A percentile compares a stretch with the other conserved stretches of the same genome.
These are phyloP conservation scores for Aspergillus nidulans DNA, from an alignment of 495 filamentous ascomycete species.

Conservation along the genomic window DNA sequence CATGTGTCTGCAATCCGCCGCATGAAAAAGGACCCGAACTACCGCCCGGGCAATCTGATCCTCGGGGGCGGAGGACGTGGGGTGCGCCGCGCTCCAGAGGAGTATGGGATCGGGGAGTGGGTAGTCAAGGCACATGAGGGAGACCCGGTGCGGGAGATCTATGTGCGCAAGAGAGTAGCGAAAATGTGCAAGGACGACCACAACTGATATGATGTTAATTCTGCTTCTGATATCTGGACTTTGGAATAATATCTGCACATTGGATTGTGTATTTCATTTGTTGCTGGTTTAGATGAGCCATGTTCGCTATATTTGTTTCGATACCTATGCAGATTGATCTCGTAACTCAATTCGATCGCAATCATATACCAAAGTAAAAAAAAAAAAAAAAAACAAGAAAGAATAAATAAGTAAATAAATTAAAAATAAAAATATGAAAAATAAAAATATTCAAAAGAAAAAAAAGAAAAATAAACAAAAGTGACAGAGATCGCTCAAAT, in stretches of 20 bases:
- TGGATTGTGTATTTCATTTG: not conserved
- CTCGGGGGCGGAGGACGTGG: conserved; percentile 77
- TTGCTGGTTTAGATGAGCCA: not conserved
- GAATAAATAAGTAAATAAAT: too few species aligned
- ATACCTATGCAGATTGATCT: not conserved
- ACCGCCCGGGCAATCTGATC: conserved; percentile 44
- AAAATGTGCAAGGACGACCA: conserved; percentile 21
- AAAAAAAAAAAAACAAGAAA: too few species aligned
- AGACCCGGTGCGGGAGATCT: conserved; percentile 61
- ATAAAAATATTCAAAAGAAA: too few species aligned
- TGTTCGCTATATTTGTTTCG: not conserved
- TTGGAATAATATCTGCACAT: not conserved
- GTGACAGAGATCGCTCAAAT: not conserved
- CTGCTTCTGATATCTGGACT: too few species aligned
- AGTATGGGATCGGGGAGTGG: conserved; percentile 72
- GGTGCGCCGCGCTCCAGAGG: conserved; percentile 52
- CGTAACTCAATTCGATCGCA: not conserved
- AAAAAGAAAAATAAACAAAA: too few species aligned
- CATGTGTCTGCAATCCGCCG: conserved; percentile 71
- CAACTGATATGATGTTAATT: not conserved
- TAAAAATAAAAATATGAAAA: too few species aligned
- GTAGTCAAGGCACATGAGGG: conserved; percentile 57
- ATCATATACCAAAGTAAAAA: too few species aligned
- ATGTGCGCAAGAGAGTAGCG: conserved; percentile 40
- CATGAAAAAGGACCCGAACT: conserved; percentile 55